Conservation (phyloP, 2,329 filamentous ascomycete genomes). For the Apiospora sp. region DNA sequence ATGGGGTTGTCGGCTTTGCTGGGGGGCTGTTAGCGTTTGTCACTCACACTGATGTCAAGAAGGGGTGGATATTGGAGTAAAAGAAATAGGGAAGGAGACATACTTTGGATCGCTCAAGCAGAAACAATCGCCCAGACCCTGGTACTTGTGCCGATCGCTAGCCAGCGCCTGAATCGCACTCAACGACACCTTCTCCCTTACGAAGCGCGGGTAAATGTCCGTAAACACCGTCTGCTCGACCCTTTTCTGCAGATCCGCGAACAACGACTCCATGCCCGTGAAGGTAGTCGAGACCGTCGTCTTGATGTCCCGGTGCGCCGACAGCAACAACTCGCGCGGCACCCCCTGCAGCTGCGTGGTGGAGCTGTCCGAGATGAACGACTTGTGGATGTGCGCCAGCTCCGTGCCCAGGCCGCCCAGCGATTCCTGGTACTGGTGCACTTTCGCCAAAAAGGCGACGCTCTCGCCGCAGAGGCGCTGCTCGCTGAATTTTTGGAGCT, state of each 20-base stretch:
- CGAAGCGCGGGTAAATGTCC: slow-evolving; percentile 59
- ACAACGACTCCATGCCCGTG: slow-evolving; percentile 48
- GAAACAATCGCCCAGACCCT: slow-evolving; percentile 55
- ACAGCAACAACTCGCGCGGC: slow-evolving; percentile 36
- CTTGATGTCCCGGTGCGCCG: slow-evolving; percentile 38
- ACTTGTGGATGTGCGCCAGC: slow-evolving; percentile 45
- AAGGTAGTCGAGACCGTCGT: slow-evolving; percentile 43
- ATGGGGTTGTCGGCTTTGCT: slow-evolving; percentile 55
- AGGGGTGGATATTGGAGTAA: no score
- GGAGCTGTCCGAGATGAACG: slow-evolving; percentile 36
- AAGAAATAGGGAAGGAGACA: no score
- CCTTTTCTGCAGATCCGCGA: slow-evolving; percentile 47
- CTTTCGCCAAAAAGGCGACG: slow-evolving; percentile 56
- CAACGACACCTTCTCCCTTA: slow-evolving; percentile 56
- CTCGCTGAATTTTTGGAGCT: slow-evolving; percentile 51
- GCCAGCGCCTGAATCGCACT: slow-evolving; percentile 41
- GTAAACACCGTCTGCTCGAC: slow-evolving; percentile 51
- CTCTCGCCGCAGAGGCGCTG: slow-evolving; percentile 50
- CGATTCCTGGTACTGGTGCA: slow-evolving; percentile 52
- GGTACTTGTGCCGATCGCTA: slow-evolving; percentile 46
- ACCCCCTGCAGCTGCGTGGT: slow-evolving; percentile 32
- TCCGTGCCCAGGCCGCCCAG: slow-evolving; percentile 49
- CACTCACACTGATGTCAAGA: no score
- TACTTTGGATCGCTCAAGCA: slow-evolving; percentile 50
- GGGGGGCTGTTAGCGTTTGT: not conserved